Conservation (phyloP, 2,329 filamentous ascomycete genomes). For the Fusarium temperatum region DNA sequence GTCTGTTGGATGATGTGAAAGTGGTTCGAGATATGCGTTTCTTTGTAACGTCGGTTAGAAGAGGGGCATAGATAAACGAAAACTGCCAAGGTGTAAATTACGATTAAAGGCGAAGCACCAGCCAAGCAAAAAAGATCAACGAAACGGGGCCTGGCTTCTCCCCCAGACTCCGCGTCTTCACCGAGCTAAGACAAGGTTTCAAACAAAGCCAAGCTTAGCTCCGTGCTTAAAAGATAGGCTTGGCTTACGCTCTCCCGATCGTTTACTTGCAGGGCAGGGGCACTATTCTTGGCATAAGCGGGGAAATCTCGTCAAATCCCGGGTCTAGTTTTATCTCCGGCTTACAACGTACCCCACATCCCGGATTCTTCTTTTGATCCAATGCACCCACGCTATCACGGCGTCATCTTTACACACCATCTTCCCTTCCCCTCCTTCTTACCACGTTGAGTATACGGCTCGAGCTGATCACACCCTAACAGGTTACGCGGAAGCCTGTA, state of each 20-base stretch:
- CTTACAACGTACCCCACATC: background rate
- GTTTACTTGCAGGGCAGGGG: background rate
- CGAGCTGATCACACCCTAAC: background rate
- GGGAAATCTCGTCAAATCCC: background rate
- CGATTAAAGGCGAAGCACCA: background rate
- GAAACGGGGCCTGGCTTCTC: background rate
- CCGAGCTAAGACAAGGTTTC: slow-evolving; percentile 1
- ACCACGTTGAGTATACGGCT: background rate
- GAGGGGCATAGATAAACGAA: slow-evolving; percentile 14
- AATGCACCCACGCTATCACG: background rate
- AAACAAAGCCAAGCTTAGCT: background rate
- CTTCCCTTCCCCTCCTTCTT: background rate
- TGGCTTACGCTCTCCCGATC: background rate
- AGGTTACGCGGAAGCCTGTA: background rate
- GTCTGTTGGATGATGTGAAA: background rate
- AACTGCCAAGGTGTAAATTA: background rate
- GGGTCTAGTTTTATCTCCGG: slow-evolving; percentile 2
- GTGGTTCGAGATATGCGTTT: background rate
- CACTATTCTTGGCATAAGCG: background rate
- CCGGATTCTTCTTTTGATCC: background rate
- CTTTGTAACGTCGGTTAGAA: background rate
- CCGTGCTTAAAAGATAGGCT: background rate
- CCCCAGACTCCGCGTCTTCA: background rate
- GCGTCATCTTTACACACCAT: background rate
- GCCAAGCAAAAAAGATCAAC: background rate